Evolutionary conservation across 1,284 basidiomycete genomes (phyloP), one percentile per base, ranked within the genome.

Genomic region (Moesziomyces sp.): DNA sequence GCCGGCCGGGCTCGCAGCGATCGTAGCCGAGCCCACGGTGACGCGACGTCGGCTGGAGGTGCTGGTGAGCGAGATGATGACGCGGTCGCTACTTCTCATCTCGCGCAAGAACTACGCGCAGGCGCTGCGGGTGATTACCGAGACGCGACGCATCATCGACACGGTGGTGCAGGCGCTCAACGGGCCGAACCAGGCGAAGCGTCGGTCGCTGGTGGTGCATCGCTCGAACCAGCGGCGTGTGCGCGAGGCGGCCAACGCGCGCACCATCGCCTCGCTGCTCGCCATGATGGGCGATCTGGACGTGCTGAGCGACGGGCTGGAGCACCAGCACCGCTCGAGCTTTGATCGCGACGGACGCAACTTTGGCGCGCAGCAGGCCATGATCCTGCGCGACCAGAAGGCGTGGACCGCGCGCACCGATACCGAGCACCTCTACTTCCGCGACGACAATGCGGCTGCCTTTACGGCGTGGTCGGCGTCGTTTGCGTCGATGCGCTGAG

Each of bases 31-130:
- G 43, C 76, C 80, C 6, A 65, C 67, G 6, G 77, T 81, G 49
- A 80, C 79, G 35, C 71, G 80, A 13, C 61, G 80, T 46, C 58
- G 80, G 24, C 62, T 82, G 18, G 77, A 82, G 47, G 69, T 82
- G 51, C 61, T 82, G 4, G 78, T 79, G 14, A 74, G 70, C 16
- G 80, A 82, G 33, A 80, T 82, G 80, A 82, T 82, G 48, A 79
- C 80, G 19, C 77, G 80, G 13, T 68, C 72, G 42, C 63, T 82
- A 18, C 67, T 79, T 24, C 70, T 82, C 47, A 74, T 79, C 55
- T 78, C 77, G 24, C 67, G 79, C 26, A 69, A 75, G 35, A 80
- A 79, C 63, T 64, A 80, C 54, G 52, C 56, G 3, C 80, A 82
- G 46, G 80, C 80, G 47, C 66, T 73, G 38, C 66, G 58, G 30